Percentiles rank a stretch among this genome's conserved stretches.
These are phyloP conservation scores for Irpex sp. DNA, from an alignment of 1,284 basidiomycete genomes.

Conservation along the genomic window DNA sequence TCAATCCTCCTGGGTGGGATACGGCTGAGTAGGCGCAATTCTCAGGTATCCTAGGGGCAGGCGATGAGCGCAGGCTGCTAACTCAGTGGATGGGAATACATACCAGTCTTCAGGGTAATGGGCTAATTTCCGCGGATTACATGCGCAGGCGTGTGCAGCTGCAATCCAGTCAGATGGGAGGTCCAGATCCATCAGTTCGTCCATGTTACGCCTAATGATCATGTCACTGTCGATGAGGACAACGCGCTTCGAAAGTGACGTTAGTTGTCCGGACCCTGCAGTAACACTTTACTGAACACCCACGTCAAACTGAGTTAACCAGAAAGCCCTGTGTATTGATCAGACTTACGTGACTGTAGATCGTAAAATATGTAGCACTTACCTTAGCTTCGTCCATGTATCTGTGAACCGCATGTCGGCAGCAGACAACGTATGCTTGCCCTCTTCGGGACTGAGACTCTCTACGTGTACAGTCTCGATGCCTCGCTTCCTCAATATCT, in stretches of 20 bases:
- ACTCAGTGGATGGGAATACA: constrained; percentile 20
- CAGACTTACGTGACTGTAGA: constrained; percentile 1
- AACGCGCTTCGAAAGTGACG: constrained; percentile 50
- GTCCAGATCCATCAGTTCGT: constrained; percentile 80
- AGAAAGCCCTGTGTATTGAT: constrained; percentile 4
- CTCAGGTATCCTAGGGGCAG: constrained; percentile 68
- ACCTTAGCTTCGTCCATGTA: constrained; percentile 91
- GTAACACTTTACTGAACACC: constrained; percentile 1
- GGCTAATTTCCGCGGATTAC: constrained; percentile 81
- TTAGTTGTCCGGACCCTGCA: constrained; percentile 1
- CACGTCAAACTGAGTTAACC: constrained; percentile 71
- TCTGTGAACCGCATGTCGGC: constrained; percentile 73
- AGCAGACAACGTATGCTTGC: constrained; percentile 43
- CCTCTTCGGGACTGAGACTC: constrained; percentile 52
- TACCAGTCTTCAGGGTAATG: constrained; percentile 93
- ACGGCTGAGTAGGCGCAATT: constrained; percentile 84
- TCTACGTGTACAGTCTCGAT: constrained; percentile 61
- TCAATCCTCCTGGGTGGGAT: constrained; percentile 45
- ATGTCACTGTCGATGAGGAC: constrained; percentile 91
- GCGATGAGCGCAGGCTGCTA: background rate
- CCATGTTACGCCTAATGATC: constrained; percentile 86
- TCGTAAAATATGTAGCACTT: background rate
- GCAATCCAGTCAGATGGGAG: constrained; percentile 75
- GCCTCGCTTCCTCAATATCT: constrained; percentile 49
- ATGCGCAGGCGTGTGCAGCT: constrained; percentile 87